Base-by-base conservation (phyloP, 371 early-diverging fungal species). In the Mucor mucedo region DNA sequence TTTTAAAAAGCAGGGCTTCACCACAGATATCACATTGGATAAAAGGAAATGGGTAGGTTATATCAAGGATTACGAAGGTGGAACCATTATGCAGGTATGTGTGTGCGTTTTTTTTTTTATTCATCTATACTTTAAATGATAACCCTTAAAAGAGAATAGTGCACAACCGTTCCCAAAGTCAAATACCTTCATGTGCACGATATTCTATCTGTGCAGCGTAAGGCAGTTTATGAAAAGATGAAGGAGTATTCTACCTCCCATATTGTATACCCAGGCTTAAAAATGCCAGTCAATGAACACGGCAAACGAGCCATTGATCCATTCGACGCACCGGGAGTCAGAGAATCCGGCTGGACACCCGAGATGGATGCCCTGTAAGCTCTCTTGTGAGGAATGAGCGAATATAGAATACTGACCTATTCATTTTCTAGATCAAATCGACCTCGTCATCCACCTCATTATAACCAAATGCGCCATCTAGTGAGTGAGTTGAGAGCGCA, bases 51-150 rank as follows among this genome's bases (percentile, higher is more conserved):
- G 99, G 99, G 91, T 95, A 65, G 99, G 99, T 0, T 96, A 95
- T 72, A 99, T 99, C 69, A 99, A 99, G 81, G 99, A 99, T 82
- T 99, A 99, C 73, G 99, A 99, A 67, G 99, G 99, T 5, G 99
- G 99, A 33, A 99, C 99, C 5, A 85, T 99, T 9, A 99, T 99
- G 98, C 96, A 97, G 87, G 92, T 89, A 32, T 5, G 27, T 58
- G 33, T 21, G 21, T 21, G 21, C 21, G 21, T 21, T 21, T 21
- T 0, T 21, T 21, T 21, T 21, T 21, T 21, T 21, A 21, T 21
- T 21, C 21, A 21, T 21, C 21, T 21, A 21, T 21, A 49, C 33
- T 11, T 44, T 21, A 21, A 21, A 35, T 8, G 6, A 35, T 35
- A 8, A 35, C 35, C 35, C 0, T 45, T 21, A n/a, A n/a, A 3